Conservation (phyloP, 2,329 filamentous ascomycete species). For the Arthrinium phaeospermum region DNA sequence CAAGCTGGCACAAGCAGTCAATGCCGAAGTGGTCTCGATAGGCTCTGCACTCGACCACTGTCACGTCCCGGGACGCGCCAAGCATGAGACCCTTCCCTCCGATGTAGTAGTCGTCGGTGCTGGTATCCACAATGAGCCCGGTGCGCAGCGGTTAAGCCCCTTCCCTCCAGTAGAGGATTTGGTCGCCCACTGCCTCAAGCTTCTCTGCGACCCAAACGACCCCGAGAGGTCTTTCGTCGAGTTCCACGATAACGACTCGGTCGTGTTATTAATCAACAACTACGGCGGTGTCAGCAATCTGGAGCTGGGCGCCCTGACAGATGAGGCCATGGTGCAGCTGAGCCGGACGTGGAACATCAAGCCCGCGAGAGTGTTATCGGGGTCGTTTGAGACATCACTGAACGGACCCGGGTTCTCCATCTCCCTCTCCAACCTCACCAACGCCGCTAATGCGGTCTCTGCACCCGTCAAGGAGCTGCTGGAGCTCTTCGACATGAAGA, state of each 20-base stretch:
- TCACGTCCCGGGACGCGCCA: constrained; percentile 69
- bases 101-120: constrained; percentile 54
- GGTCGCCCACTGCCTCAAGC: constrained; percentile 54
- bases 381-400: constrained; percentile 57
- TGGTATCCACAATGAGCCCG: constrained; percentile 59
- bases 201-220: constrained; percentile 57
- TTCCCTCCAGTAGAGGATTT: constrained; percentile 46
- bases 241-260: constrained; percentile 49
- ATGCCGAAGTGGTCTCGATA: constrained; percentile 67
- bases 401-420: constrained; percentile 63
- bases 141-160: constrained; percentile 45
- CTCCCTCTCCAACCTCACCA: constrained; percentile 56
- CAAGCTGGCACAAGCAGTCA: constrained; percentile 59
- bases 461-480: constrained; percentile 45
- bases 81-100: constrained; percentile 49
- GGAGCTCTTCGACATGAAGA: constrained; percentile 54
- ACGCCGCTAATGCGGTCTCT: constrained; percentile 35
- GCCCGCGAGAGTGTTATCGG: constrained; percentile 52
- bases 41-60: constrained; percentile 74
- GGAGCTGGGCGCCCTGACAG: constrained; percentile 60
- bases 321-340: constrained; percentile 41
- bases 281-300: constrained; percentile 61
- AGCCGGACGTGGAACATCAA: constrained; percentile 49
- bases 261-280: constrained; percentile 62
- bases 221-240: constrained; percentile 59